These are phyloP conservation scores for Penicillium simplicissimum DNA, from an alignment of 495 filamentous ascomycete species.

Conservation along the genomic window DNA sequence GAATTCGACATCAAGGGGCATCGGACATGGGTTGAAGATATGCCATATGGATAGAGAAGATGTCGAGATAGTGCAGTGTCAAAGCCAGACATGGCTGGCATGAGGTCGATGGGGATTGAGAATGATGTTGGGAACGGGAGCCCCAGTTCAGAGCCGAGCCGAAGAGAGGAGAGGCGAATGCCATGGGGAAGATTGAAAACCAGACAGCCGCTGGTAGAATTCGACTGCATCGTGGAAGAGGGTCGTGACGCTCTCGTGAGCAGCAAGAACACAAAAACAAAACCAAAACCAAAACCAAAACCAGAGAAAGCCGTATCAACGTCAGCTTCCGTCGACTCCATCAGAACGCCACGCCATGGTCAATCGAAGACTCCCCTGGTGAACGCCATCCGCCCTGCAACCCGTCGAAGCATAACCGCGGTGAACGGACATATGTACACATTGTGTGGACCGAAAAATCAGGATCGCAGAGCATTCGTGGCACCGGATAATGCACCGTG, in stretches of 20 bases:
- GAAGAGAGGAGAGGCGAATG: background rate
- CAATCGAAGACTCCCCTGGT: slow-evolving; percentile 13
- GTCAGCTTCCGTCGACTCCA: slow-evolving; percentile 12
- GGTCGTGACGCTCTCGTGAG: background rate
- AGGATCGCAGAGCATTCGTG: slow-evolving; percentile 13
- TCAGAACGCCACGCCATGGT: slow-evolving; percentile 29
- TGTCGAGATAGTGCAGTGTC: slow-evolving; percentile 5
- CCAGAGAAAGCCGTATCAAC: slow-evolving; percentile 15
- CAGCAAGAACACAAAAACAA: background rate
- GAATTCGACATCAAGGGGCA: slow-evolving; percentile 2
- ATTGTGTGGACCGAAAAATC: slow-evolving; percentile 5
- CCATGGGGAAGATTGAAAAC: background rate
- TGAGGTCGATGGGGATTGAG: background rate
- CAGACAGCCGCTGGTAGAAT: background rate
- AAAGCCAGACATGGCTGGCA: background rate
- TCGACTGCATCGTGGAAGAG: background rate
- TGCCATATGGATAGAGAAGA: slow-evolving; percentile 1
- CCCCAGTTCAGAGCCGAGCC: background rate
- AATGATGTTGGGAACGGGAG: background rate
- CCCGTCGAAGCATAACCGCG: slow-evolving; percentile 15
- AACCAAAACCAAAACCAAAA: background rate
- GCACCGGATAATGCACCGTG: slow-evolving; percentile 30
- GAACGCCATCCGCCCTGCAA: slow-evolving; percentile 27
- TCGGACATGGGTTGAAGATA: background rate
- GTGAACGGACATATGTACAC: slow-evolving; percentile 24